Evolutionary conservation across 225 moss, liverwort and hornwort genomes (phyloP).

Genomic region (Bryum argenteum): DNA sequence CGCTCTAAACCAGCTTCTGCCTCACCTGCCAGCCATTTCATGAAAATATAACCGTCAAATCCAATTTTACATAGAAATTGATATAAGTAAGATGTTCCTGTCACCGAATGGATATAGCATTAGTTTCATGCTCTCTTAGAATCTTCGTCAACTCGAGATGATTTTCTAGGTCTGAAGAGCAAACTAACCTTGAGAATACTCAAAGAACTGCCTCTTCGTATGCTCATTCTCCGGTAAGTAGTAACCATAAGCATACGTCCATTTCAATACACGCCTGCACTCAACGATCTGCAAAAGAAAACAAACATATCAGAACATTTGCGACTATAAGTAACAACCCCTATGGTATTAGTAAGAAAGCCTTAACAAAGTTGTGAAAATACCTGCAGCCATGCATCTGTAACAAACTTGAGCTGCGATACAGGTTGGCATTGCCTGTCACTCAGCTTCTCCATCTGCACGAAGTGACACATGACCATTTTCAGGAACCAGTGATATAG

Average conservation of each 20-base stretch:
- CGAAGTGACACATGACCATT: conserved; percentile 5
- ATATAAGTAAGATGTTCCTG: background rate
- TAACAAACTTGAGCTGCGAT: conserved; percentile 95
- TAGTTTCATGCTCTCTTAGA: background rate
- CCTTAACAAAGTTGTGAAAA: background rate
- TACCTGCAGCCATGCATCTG: conserved; percentile 93
- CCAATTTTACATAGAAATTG: too few relatives aligned
- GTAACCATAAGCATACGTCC: conserved; percentile 95
- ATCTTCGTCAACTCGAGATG: background rate
- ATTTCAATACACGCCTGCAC: conserved; percentile 88
- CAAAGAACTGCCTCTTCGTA: conserved; percentile 86
- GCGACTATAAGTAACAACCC: background rate
- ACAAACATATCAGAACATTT: conserved; percentile 12
- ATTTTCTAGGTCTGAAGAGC: background rate
- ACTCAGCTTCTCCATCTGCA: conserved; percentile 87
- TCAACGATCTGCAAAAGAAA: conserved; percentile 73
- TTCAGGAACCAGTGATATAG: background rate
- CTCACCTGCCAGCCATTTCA: conserved; percentile 49
- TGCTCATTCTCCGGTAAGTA: conserved; percentile 83
- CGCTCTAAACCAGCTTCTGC: conserved; percentile 87
- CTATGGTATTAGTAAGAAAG: background rate
- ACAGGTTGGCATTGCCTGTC: conserved; percentile 99
- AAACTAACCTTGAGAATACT: conserved; percentile 81
- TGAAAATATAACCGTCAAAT: background rate
- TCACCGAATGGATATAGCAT: background rate